Evolutionary conservation across 306 rosid species (phyloP).

Genomic region (Fragaria vesca): DNA sequence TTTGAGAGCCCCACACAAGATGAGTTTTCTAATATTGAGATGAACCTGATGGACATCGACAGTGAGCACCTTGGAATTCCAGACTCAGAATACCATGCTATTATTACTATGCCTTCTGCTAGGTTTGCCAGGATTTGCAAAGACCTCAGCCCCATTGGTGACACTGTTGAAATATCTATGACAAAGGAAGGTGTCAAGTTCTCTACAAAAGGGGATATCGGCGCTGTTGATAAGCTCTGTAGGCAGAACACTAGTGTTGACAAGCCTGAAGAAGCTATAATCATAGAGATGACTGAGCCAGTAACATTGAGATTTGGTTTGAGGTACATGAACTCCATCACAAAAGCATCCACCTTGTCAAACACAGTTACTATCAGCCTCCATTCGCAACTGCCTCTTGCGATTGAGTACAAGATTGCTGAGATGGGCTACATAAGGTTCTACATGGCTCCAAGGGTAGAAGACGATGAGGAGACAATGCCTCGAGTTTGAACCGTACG

Average conservation of each 20-base stretch:
- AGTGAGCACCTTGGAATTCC: constrained; percentile 97
- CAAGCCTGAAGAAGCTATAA: constrained; percentile 66
- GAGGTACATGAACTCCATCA: constrained; percentile 89
- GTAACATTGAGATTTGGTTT: constrained; percentile 80
- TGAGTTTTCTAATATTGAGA: constrained; percentile 88
- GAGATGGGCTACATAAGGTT: constrained; percentile 71
- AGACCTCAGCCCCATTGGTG: constrained; percentile 90
- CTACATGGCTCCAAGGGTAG: constrained; percentile 92
- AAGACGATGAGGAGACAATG: constrained; percentile 63
- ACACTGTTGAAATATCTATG: constrained; percentile 87
- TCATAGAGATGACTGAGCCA: constrained; percentile 80
- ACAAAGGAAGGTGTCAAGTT: constrained; percentile 92
- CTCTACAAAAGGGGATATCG: constrained; percentile 92
- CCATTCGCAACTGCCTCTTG: constrained; percentile 62
- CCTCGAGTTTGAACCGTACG: constrained; percentile 17
- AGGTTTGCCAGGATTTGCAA: constrained; percentile 91
- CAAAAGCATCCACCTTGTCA: constrained; percentile 84
- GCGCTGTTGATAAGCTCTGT: constrained; percentile 84
- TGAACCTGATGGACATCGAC: constrained; percentile 95
- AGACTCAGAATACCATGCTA: constrained; percentile 88
- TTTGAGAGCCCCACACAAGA: constrained; percentile 88
- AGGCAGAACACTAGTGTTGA: constrained; percentile 87
- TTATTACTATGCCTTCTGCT: constrained; percentile 83
- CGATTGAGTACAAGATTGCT: constrained; percentile 60
- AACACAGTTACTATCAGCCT: constrained; percentile 58